phyloP scores from a whole-genome alignment of 352 stramenopile genomes.

The Phytophthora meadii region DNA sequence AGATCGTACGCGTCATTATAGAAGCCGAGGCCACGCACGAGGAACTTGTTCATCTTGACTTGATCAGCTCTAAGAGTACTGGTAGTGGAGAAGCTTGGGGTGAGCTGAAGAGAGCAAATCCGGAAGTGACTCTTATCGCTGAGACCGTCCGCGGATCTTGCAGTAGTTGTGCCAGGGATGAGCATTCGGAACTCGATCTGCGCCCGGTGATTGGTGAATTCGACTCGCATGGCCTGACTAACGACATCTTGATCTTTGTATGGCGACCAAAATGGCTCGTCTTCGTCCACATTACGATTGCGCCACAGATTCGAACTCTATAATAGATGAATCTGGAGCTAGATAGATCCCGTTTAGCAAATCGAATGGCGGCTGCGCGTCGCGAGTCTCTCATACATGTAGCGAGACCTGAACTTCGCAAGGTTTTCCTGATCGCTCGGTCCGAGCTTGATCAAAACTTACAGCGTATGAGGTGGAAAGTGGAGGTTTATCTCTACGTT shows the following conservation, averaged over 20 bases:
- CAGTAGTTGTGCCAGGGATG: constrained; percentile 21
- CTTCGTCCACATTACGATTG: background rate
- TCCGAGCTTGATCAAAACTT: too few relatives aligned
- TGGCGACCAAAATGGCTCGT: background rate
- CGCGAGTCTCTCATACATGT: background rate
- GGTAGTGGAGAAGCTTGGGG: constrained; percentile 3
- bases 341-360: constrained; percentile 8
- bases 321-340: constrained; percentile 1
- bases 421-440: background rate
- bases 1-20: constrained; percentile 84
- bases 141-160: constrained; percentile 25
- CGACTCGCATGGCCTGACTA: background rate
- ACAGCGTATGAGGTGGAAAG: too few relatives aligned
- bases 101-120: constrained; percentile 13
- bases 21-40: constrained; percentile 78
- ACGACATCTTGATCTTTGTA: constrained; percentile 23
- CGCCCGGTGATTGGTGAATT: constrained; percentile 10
- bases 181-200: constrained; percentile 28
- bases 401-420: background rate
- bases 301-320: constrained; percentile 6
- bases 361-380: background rate
- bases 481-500: too few relatives aligned
- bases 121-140: constrained; percentile 13
- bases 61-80: background rate
- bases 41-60: constrained; percentile 62